These are phyloP conservation scores for Lachnellula hyalina DNA, from an alignment of 2,329 filamentous ascomycete species.

Conservation along the genomic window DNA sequence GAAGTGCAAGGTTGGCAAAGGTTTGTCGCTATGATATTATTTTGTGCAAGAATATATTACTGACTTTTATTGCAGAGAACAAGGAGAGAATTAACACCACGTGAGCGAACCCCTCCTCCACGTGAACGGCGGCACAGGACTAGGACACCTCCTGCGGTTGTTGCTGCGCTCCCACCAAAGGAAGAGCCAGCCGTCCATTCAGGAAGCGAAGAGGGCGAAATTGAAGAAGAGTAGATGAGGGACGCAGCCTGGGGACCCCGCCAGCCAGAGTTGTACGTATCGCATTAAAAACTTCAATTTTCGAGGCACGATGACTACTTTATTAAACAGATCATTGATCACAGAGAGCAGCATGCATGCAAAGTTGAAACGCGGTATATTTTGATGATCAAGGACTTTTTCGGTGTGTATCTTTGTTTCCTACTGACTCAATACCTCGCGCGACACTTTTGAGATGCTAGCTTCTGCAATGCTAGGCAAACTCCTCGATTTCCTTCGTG, in stretches of 20 bases:
- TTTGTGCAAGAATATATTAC: conserved; percentile 1
- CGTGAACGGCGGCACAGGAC: conserved; percentile 52
- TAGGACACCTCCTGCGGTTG: conserved; percentile 45
- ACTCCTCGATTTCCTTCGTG: background rate
- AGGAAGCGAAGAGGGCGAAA: conserved; percentile 96
- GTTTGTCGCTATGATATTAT: conserved; percentile 27
- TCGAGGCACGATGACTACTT: conserved; percentile 30
- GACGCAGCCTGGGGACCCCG: background rate
- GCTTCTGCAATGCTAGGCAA: background rate
- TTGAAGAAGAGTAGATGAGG: conserved; percentile 65
- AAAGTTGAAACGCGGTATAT: conserved; percentile 1
- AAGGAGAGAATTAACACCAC: conserved; percentile 50
- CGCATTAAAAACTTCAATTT: conserved; percentile 22
- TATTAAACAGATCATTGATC: conserved; percentile 17
- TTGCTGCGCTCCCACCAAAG: conserved; percentile 30
- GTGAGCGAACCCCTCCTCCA: conserved; percentile 54
- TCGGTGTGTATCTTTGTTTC: conserved; percentile 29
- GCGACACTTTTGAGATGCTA: background rate
- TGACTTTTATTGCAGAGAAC: conserved; percentile 41
- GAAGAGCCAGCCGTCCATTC: conserved; percentile 49
- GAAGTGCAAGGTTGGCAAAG: conserved; percentile 57
- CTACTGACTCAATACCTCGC: conserved; percentile 14
- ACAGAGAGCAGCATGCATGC: background rate
- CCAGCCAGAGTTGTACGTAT: conserved; percentile 32
- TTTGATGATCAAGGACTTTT: conserved; percentile 6